These are phyloP conservation scores for Saitozyma sp. DNA, from an alignment of 768 basidiomycete genomes.

Conservation along the genomic window DNA sequence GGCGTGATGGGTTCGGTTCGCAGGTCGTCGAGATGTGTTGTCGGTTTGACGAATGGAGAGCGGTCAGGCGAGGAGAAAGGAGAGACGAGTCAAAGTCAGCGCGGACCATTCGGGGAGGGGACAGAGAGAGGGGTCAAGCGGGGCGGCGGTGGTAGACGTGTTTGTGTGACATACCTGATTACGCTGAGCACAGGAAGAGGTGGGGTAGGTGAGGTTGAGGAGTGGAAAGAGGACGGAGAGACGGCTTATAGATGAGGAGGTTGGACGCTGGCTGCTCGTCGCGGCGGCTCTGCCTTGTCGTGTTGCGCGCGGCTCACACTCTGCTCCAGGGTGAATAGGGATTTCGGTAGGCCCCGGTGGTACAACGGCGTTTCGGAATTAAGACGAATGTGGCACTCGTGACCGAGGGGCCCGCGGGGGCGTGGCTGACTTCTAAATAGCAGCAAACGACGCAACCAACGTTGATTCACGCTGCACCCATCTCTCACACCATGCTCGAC, in stretches of 20 bases:
- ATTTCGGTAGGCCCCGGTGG: constrained; percentile 4
- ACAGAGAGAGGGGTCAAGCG: too few species aligned
- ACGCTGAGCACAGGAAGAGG: too few species aligned
- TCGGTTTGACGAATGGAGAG: background rate
- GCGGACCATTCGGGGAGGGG: too few species aligned
- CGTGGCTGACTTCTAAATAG: constrained; percentile 20
- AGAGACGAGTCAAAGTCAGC: background rate
- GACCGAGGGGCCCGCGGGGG: background rate
- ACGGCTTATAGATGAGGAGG: background rate
- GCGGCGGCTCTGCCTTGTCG: background rate
- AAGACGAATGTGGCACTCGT: constrained; percentile 14
- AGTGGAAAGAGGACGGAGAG: background rate
- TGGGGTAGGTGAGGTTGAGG: background rate
- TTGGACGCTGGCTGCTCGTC: background rate
- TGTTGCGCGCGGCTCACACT: background rate
- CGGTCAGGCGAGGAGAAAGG: background rate
- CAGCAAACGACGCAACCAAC: too few species aligned
- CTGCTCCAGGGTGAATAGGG: background rate
- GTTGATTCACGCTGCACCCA: too few species aligned
- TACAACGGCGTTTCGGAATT: constrained; percentile 15
- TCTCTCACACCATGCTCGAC: too few species aligned
- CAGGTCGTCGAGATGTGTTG: background rate
- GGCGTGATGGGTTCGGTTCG: background rate
- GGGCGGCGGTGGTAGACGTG: too few species aligned
- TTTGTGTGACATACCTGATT: too few species aligned